Base-by-base conservation (phyloP, 2,329 filamentous ascomycete genomes). In the Verticillium klebahnii region DNA sequence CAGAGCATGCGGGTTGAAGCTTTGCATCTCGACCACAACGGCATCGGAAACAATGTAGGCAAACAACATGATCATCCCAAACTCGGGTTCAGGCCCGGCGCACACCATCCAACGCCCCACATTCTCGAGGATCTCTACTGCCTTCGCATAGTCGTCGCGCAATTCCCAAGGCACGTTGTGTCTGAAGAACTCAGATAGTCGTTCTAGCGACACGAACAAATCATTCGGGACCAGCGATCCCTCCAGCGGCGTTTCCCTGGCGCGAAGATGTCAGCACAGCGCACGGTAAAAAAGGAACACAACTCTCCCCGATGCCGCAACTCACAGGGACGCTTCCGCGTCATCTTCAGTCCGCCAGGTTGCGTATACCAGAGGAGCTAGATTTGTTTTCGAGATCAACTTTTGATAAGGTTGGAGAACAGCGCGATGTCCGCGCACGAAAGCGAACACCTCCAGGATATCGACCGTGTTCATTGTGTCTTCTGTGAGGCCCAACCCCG, bases 21-120 rank as follows among this genome's bases (percentile, higher is more conserved):
- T 61, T 9, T 61, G 61, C 8, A 73, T 63, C 57, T 73, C 71
- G 11, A 65, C 40, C 25, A 73, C 58, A 31, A 73, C 61, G n/a
- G 64, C 67, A 7, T 71, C 69, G 7, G 67, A 59, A 2, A 70
- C 58, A 0, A 63, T 57, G 55, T 72, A 72, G 23, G 69, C 60
- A 68, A 71, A 73, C n/a, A 68, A 65, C 1, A 69, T 15, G 5
- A 64, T 57, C 5, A 67, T 65, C 3, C 68, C 70, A 0, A 62
- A 32, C 25, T 73, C 71, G 2, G 61, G n/a, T 17, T 70, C 58
- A 5, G 63, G 34, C 1, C 71, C 70, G 9, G 68, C 68, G 15
- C 64, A 58, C 3, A 65, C 64, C 50, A 69, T 62, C 1, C 70
- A 60, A 32, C 62, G 66, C 5, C 57, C 63, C 5, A 65, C 62